These are phyloP conservation scores for Monosporozyma aquatica DNA, from an alignment of 805 yeast species.

Conservation along the genomic window DNA sequence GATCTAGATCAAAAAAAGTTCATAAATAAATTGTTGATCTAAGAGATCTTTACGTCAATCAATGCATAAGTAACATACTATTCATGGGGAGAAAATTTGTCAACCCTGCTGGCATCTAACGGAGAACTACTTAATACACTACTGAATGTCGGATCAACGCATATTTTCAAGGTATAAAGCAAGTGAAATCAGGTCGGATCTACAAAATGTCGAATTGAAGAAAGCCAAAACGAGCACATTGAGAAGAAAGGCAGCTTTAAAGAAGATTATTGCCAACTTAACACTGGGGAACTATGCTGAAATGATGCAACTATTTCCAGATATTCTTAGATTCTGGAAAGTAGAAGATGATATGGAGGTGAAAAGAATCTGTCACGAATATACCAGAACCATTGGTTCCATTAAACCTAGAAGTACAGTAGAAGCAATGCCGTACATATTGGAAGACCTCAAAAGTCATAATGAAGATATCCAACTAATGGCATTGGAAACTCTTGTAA, in stretches of 20 bases:
- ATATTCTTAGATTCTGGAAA: slow-evolving; percentile 45
- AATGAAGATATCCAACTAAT: slow-evolving; percentile 46
- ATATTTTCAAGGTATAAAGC: slow-evolving; percentile 28
- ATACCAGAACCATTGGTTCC: slow-evolving; percentile 49
- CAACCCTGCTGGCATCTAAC: no score
- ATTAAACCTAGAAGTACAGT: slow-evolving; percentile 47
- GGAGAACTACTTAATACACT: no score
- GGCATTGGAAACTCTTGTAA: slow-evolving; percentile 54
- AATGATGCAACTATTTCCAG: slow-evolving; percentile 57
- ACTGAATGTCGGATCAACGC: slow-evolving; percentile 29
- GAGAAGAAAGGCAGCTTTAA: slow-evolving; percentile 44
- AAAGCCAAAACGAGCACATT: slow-evolving; percentile 30
- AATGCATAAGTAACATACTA: no score
- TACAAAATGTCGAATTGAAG: slow-evolving; percentile 32
- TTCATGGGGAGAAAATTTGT: no score
- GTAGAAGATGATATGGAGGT: slow-evolving; percentile 56
- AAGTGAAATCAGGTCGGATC: slow-evolving; percentile 27
- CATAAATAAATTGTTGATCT: no score
- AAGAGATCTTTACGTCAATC: no score
- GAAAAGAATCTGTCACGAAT: slow-evolving; percentile 63
- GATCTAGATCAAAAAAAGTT: no score
- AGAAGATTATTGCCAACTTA: slow-evolving; percentile 73
- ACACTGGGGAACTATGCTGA: slow-evolving; percentile 69
- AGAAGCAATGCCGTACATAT: slow-evolving; percentile 47
- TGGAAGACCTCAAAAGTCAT: slow-evolving; percentile 42